Conservation (phyloP, 2,329 filamentous ascomycete species). For the Thyridium curvatum region DNA sequence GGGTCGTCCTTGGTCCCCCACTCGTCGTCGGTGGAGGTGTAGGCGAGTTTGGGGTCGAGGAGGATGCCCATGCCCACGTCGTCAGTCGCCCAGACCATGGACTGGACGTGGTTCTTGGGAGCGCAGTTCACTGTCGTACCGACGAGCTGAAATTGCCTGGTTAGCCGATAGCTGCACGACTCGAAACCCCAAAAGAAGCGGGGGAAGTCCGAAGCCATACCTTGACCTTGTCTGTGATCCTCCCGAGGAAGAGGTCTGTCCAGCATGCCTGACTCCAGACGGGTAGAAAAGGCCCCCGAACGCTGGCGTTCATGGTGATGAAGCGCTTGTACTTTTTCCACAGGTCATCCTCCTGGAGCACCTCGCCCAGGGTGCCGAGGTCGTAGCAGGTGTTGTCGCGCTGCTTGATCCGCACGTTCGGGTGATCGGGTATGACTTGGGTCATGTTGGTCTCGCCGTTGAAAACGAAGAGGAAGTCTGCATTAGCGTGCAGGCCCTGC, state of each 20-base stretch:
- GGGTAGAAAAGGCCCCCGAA: slow-evolving; percentile 29
- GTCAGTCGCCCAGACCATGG: slow-evolving; percentile 31
- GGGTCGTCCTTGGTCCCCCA: slow-evolving; percentile 16
- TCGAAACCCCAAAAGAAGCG: not conserved
- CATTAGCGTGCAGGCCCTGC: slow-evolving; percentile 26
- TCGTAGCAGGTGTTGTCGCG: slow-evolving; percentile 27
- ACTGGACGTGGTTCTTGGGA: slow-evolving; percentile 26
- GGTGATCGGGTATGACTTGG: slow-evolving; percentile 16
- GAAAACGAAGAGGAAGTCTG: slow-evolving; percentile 33
- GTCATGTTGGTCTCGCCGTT: slow-evolving; percentile 23
- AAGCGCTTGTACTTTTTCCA: slow-evolving; percentile 27
- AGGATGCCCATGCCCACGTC: slow-evolving; percentile 26
- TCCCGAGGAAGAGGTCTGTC: slow-evolving; percentile 24
- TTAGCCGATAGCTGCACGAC: not conserved
- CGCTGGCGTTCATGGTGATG: slow-evolving; percentile 25
- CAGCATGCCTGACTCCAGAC: slow-evolving; percentile 26
- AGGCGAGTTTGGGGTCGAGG: slow-evolving; percentile 18
- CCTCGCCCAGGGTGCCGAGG: slow-evolving; percentile 25
- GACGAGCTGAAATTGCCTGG: slow-evolving; percentile 15
- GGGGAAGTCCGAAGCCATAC: not conserved
- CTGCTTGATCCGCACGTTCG: slow-evolving; percentile 23
- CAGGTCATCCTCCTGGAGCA: slow-evolving; percentile 20
- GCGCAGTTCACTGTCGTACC: slow-evolving; percentile 28
- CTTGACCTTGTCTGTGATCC: slow-evolving; percentile 23
- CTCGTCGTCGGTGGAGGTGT: slow-evolving; percentile 9